Percentiles rank a stretch among this genome's conserved stretches.
Evolutionary conservation across 176 grass and related monocot genomes (phyloP).

Genomic region (Raddia guianensis): DNA sequence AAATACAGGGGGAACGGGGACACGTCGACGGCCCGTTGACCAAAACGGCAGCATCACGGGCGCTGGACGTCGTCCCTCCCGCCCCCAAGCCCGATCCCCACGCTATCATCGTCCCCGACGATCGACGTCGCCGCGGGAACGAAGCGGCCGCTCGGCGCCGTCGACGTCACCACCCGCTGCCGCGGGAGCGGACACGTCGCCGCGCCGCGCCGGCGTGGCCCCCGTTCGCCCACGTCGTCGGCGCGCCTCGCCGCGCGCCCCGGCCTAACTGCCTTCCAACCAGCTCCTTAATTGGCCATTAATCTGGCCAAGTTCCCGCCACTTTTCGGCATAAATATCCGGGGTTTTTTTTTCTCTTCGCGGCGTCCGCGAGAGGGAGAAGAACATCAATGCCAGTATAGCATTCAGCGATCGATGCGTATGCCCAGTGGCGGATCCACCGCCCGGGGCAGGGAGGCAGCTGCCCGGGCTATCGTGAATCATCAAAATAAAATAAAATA

Average conservation of each 20-base stretch:
- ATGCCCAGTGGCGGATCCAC: too few species aligned
- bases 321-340: conserved; percentile 38
- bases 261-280: conserved; percentile 25
- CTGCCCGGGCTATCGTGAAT: too few species aligned
- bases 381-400: not conserved
- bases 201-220: conserved; percentile 31
- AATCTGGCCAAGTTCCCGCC: not conserved
- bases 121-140: not conserved
- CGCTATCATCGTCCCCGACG: not conserved
- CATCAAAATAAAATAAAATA: too few species aligned
- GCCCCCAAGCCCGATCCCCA: not conserved
- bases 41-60: not conserved
- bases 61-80: conserved; percentile 39
- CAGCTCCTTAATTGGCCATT: conserved; percentile 41
- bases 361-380: not conserved
- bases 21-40: conserved; percentile 33
- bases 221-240: conserved; percentile 43
- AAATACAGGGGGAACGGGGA: not conserved
- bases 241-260: not conserved
- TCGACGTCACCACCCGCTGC: conserved; percentile 22
- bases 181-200: conserved; percentile 40
- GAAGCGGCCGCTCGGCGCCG: not conserved
- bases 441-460: too few species aligned
- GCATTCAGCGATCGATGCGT: not conserved
- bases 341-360: too few species aligned